Percentiles rank a stretch among this genome's conserved stretches.
Conservation (phyloP, 345 rosid genomes). For the Populus nigra region DNA sequence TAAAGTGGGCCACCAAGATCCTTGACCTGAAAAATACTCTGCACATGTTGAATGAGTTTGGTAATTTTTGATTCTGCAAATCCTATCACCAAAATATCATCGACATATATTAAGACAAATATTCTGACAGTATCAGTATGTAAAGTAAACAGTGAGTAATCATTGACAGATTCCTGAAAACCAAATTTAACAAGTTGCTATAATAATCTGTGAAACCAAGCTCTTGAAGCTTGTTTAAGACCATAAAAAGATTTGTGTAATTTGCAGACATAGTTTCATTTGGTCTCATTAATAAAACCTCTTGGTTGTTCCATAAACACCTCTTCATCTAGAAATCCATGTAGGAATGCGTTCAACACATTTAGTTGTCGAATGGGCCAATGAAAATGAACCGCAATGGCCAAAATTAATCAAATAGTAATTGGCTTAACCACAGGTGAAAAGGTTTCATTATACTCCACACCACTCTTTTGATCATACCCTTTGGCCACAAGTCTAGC, state of each 20-base stretch:
- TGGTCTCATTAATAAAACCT: not conserved
- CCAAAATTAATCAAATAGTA: not conserved
- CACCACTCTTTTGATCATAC: not conserved
- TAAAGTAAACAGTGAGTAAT: no score
- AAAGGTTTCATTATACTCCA: not conserved
- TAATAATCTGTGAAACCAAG: no score
- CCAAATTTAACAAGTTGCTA: no score
- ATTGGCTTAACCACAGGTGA: not conserved
- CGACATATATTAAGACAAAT: not conserved
- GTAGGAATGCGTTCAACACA: not conserved
- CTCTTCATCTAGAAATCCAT: not conserved
- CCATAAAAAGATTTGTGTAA: no score
- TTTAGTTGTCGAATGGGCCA: not conserved
- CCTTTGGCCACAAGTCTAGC: not conserved
- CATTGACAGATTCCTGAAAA: no score
- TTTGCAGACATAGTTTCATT: no score
- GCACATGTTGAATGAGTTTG: fast-evolving
- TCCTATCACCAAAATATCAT: not conserved
- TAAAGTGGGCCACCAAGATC: no score
- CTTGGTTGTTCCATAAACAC: not conserved
- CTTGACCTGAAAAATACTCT: not conserved
- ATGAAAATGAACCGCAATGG: not conserved
- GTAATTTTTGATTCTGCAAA: not conserved
- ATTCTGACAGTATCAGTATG: not conserved
- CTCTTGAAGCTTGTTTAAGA: no score